These are phyloP conservation scores for Penicillium sp. DNA, from an alignment of 2,329 filamentous ascomycete genomes.

Conservation along the genomic window DNA sequence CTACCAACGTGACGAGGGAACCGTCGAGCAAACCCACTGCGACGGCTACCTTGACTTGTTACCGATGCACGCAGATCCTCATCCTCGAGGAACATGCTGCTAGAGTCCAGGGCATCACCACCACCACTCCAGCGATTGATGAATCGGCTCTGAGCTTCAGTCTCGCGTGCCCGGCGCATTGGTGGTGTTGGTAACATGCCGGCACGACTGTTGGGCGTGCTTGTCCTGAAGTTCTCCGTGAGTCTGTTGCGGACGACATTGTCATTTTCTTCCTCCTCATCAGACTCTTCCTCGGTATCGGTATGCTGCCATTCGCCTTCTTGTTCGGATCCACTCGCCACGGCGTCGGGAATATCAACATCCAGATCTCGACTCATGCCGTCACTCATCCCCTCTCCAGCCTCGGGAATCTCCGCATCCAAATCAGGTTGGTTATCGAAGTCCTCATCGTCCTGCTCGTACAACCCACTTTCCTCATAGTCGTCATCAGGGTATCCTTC, in stretches of 20 bases:
- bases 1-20: conserved; percentile 43
- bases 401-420: conserved; percentile 62
- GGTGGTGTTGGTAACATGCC: conserved; percentile 32
- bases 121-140: conserved; percentile 37
- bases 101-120: conserved; percentile 37
- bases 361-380: conserved; percentile 69
- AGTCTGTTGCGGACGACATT: conserved; percentile 28
- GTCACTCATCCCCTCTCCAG: conserved; percentile 52
- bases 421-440: conserved; percentile 47
- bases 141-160: conserved; percentile 36
- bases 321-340: conserved; percentile 44
- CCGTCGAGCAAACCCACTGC: conserved; percentile 36
- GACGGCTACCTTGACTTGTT: conserved; percentile 33
- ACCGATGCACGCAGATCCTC: conserved; percentile 37
- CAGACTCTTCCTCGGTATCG: conserved; percentile 67
- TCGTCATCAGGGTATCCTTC: conserved; percentile 55
- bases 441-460: conserved; percentile 44
- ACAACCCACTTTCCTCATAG: conserved; percentile 42
- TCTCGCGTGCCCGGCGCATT: conserved; percentile 30
- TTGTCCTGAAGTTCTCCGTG: conserved; percentile 31
- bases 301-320: conserved; percentile 72
- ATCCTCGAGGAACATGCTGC: conserved; percentile 35
- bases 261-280: conserved; percentile 41
- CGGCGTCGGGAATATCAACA: conserved; percentile 66
- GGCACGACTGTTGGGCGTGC: conserved; percentile 34